A percentile compares a stretch with the other conserved stretches of the same genome.
phyloP scores from a whole-genome alignment of 805 yeast species.

The Lipomyces yamanashiensis region DNA sequence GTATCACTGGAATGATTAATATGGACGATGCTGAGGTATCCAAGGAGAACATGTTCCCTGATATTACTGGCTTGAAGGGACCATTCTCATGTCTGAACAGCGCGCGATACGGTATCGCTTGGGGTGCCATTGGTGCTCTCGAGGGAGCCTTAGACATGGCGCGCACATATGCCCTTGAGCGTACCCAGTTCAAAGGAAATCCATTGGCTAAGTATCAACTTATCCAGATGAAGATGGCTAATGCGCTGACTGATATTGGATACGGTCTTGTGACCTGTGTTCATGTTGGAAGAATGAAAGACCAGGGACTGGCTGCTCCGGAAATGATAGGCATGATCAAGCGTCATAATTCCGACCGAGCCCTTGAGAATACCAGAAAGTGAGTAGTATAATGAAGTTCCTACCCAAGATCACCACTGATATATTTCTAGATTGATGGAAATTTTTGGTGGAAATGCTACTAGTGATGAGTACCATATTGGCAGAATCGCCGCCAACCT shows the following conservation, averaged over 20 bases:
- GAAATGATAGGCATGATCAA: conserved; percentile 52
- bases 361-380: conserved; percentile 46
- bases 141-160: conserved; percentile 49
- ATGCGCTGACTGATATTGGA: conserved; percentile 50
- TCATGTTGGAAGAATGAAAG: conserved; percentile 52
- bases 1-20: conserved; percentile 51
- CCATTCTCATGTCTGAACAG: conserved; percentile 52
- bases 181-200: conserved; percentile 48
- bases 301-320: conserved; percentile 47
- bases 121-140: conserved; percentile 53
- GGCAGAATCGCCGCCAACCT: conserved; percentile 51
- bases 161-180: conserved; percentile 48
- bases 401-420: background rate
- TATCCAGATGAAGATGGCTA: conserved; percentile 51
- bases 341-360: conserved; percentile 52
- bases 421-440: conserved; percentile 45
- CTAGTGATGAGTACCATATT: conserved; percentile 52
- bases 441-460: conserved; percentile 53
- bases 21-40: conserved; percentile 53
- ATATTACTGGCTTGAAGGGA: conserved; percentile 50
- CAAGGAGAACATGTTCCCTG: conserved; percentile 49
- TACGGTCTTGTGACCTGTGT: conserved; percentile 49
- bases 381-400: conserved; percentile 9
- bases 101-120: conserved; percentile 52
- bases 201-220: conserved; percentile 51